Conservation (phyloP, 305 asterid genomes). For the Stenogyne calaminthoides region DNA sequence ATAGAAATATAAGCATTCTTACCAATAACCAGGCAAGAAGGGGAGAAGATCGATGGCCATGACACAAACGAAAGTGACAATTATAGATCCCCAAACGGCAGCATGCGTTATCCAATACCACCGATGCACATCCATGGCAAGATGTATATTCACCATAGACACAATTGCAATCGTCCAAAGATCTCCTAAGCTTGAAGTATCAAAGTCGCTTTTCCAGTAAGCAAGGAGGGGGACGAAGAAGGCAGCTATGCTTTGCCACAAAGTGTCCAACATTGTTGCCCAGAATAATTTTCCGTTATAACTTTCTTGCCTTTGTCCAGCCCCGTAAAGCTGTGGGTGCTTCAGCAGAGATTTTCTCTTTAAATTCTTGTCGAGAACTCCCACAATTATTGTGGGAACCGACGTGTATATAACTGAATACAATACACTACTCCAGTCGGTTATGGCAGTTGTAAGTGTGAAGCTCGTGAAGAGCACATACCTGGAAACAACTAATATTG, state of each 20-base stretch:
- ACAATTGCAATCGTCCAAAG: slow-evolving; percentile 89
- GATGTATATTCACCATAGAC: slow-evolving; percentile 75
- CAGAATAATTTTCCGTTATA: slow-evolving; percentile 78
- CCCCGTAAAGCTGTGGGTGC: slow-evolving; percentile 86
- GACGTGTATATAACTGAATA: slow-evolving; percentile 87
- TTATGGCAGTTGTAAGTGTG: slow-evolving; percentile 86
- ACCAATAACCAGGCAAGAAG: slow-evolving; percentile 89
- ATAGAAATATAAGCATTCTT: slow-evolving; percentile 31
- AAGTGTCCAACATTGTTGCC: slow-evolving; percentile 76
- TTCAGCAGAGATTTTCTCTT: slow-evolving; percentile 70
- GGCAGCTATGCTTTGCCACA: slow-evolving; percentile 90
- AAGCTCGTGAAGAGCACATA: slow-evolving; percentile 76
- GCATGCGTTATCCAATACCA: slow-evolving; percentile 96
- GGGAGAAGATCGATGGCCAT: slow-evolving; percentile 70
- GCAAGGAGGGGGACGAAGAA: slow-evolving; percentile 78
- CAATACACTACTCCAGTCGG: slow-evolving; percentile 97
- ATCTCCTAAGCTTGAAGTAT: slow-evolving; percentile 91
- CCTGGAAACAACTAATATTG: slow-evolving; percentile 40
- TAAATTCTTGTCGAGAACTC: slow-evolving; percentile 87
- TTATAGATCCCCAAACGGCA: slow-evolving; percentile 86
- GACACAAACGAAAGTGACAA: slow-evolving; percentile 79
- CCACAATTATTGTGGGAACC: slow-evolving; percentile 81
- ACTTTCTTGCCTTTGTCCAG: slow-evolving; percentile 90
- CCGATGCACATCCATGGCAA: slow-evolving; percentile 85
- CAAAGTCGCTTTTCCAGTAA: slow-evolving; percentile 71